Evolutionary conservation across 2,329 filamentous ascomycete species (phyloP).

Genomic region (Monosporascus sp.): DNA sequence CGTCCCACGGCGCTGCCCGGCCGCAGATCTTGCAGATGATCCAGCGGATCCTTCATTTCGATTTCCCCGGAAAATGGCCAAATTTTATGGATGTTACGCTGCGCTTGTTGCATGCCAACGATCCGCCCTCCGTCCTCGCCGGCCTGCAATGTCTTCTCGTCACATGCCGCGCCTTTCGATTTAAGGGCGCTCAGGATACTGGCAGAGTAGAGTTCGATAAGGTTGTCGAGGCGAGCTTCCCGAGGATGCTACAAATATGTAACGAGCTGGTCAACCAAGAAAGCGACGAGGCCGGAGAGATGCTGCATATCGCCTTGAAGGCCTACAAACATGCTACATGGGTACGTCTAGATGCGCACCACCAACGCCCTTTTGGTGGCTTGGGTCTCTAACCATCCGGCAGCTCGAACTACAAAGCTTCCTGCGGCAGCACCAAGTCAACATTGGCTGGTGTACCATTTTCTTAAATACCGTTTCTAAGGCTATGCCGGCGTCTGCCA

Average conservation of each 20-base stretch:
- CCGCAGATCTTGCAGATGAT: conserved; percentile 91
- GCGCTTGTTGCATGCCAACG: conserved; percentile 80
- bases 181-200: conserved; percentile 75
- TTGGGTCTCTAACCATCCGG: conserved; percentile 10
- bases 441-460: conserved; percentile 92
- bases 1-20: conserved; percentile 74
- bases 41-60: conserved; percentile 91
- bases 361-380: background rate
- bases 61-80: conserved; percentile 93
- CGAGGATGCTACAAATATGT: conserved; percentile 78
- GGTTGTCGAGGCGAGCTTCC: conserved; percentile 88
- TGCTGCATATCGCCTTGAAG: conserved; percentile 92
- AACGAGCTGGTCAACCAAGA: conserved; percentile 85
- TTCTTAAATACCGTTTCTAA: conserved; percentile 90
- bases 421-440: conserved; percentile 73
- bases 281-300: conserved; percentile 91
- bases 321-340: conserved; percentile 98
- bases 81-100: conserved; percentile 90
- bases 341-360: conserved; percentile 47
- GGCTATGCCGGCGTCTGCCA: conserved; percentile 68
- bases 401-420: conserved; percentile 81
- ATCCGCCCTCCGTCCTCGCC: conserved; percentile 81
- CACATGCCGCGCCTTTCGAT: conserved; percentile 91
- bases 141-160: conserved; percentile 90
- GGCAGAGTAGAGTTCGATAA: conserved; percentile 82